Evolutionary conservation across 306 rosid species (phyloP).

Genomic region (Calophaca sinica): DNA sequence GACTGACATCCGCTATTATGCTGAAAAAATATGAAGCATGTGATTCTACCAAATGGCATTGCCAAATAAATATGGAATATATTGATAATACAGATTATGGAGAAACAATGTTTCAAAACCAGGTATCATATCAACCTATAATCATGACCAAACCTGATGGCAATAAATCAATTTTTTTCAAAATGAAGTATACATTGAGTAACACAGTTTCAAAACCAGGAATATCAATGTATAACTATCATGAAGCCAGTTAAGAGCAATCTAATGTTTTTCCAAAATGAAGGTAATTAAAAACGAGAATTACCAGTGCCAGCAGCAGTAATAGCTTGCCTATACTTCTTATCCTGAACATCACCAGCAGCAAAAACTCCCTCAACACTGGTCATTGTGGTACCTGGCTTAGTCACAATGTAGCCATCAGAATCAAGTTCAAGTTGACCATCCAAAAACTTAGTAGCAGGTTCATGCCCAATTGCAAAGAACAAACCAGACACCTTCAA

Average conservation of each 20-base stretch:
- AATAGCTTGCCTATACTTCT: slow-evolving; percentile 94
- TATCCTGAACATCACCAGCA: slow-evolving; percentile 95
- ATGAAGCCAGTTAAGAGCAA: slow-evolving; percentile 12
- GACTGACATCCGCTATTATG: neutral
- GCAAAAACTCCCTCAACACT: slow-evolving; percentile 85
- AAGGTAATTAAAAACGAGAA: slow-evolving; percentile 2
- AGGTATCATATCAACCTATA: slow-evolving; percentile 1
- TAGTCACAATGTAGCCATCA: slow-evolving; percentile 79
- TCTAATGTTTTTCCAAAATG: neutral
- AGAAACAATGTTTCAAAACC: slow-evolving; percentile 11
- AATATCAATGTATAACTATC: neutral
- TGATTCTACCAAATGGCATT: neutral
- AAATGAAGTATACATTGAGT: slow-evolving; percentile 10
- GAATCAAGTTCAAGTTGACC: slow-evolving; percentile 78
- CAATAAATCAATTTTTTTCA: neutral
- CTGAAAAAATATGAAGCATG: neutral
- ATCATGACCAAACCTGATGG: neutral
- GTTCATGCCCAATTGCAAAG: slow-evolving; percentile 92
- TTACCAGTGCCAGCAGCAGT: slow-evolving; percentile 91
- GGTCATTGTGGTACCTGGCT: slow-evolving; percentile 75
- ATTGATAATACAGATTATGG: neutral
- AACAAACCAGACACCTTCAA: slow-evolving; percentile 83
- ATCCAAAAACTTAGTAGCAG: slow-evolving; percentile 81
- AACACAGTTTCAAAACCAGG: slow-evolving; percentile 31
- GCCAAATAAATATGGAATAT: slow-evolving; percentile 15